phyloP scores from a whole-genome alignment of 371 early-diverging fungal genomes.

The Mortierella sp. region DNA sequence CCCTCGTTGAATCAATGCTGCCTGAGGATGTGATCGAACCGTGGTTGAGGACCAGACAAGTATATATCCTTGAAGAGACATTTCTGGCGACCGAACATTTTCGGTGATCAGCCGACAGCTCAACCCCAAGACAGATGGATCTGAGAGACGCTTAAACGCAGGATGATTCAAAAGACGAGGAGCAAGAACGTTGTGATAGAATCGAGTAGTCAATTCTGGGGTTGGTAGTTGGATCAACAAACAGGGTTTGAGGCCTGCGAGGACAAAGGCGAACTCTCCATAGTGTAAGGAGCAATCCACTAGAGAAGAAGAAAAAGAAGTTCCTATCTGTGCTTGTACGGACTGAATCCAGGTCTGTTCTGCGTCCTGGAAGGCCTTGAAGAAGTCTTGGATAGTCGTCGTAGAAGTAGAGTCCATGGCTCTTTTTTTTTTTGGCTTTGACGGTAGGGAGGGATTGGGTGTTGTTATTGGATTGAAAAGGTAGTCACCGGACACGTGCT shows the following conservation, averaged over 20 bases:
- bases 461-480: no score
- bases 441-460: no score
- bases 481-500: no score
- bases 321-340: not conserved
- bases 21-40: constrained; percentile 16
- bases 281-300: constrained; percentile 61
- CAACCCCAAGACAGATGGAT: constrained; percentile 16
- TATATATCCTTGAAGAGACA: constrained; percentile 36
- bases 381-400: constrained; percentile 9
- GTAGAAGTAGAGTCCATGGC: not conserved
- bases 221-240: constrained; percentile 64
- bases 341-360: constrained; percentile 30
- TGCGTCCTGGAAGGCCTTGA: constrained; percentile 6
- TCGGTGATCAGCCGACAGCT: constrained; percentile 30
- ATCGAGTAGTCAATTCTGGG: constrained; percentile 36
- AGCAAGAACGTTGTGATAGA: constrained; percentile 52
- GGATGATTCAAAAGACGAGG: constrained; percentile 57
- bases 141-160: constrained; percentile 8
- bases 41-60: constrained; percentile 33
- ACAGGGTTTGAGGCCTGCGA: constrained; percentile 70
- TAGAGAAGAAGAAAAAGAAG: not conserved
- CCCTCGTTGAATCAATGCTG: constrained; percentile 6
- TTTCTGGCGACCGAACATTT: constrained; percentile 33
- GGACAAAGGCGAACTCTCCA: constrained; percentile 73
- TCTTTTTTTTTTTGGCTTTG: not conserved